Evolutionary conservation across 139 green algal genomes (phyloP).

Genomic region (Zygnema cylindricum): DNA sequence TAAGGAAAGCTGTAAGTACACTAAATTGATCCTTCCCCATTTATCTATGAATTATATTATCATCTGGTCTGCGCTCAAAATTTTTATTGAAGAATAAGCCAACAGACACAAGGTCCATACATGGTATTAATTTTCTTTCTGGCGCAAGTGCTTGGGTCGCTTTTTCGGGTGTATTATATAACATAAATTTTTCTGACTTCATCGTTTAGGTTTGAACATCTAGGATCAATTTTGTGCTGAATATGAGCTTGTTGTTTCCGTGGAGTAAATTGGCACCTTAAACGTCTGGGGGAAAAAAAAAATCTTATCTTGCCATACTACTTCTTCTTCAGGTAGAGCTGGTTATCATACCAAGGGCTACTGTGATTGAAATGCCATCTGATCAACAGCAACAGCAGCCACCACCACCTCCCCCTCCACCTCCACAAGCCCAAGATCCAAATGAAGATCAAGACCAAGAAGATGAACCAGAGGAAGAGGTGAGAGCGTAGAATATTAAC

Average conservation of each 20-base stretch:
- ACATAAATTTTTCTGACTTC: too few species aligned
- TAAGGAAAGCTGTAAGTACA: constrained; percentile 80
- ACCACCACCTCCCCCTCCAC: constrained; percentile 84
- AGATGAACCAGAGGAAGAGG: constrained; percentile 44
- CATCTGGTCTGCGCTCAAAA: not conserved
- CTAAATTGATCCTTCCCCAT: constrained; percentile 10
- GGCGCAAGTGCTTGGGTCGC: too few species aligned
- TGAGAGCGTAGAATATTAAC: constrained; percentile 26
- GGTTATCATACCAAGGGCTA: constrained; percentile 89
- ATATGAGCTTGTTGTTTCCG: too few species aligned
- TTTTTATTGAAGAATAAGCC: too few species aligned
- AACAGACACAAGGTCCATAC: too few species aligned
- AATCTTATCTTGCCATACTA: constrained; percentile 3
- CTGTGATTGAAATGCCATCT: constrained; percentile 72
- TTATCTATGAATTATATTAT: not conserved
- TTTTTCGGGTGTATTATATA: too few species aligned
- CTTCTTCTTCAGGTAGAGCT: constrained; percentile 79
- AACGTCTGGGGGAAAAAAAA: too few species aligned
- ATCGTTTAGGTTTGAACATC: too few species aligned
- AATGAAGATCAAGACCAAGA: constrained; percentile 78
- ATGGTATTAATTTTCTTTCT: too few species aligned
- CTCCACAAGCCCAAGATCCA: constrained; percentile 79
- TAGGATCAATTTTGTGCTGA: too few species aligned
- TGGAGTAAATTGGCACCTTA: too few species aligned
- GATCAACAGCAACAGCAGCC: constrained; percentile 80